Conservation (phyloP, 176 grass and related monocot genomes). For the Phoenix roebelenii region DNA sequence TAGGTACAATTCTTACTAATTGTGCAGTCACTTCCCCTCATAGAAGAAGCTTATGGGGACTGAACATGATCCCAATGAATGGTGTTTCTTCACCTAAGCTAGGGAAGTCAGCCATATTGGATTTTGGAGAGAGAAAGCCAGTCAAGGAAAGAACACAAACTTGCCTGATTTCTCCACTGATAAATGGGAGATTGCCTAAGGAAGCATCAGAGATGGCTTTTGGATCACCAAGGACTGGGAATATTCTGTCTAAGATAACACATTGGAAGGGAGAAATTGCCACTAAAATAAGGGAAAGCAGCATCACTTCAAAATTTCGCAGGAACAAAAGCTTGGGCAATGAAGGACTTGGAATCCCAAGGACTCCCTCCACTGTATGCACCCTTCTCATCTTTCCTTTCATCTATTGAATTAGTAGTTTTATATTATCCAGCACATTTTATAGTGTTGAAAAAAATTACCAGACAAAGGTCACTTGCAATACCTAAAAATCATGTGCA, state of each 20-base stretch:
- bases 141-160: constrained; percentile 37
- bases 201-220: background rate
- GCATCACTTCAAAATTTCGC: constrained; percentile 28
- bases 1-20: too few relatives aligned
- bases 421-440: too few relatives aligned
- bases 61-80: constrained; percentile 16
- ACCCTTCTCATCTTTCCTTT: background rate
- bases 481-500: too few relatives aligned
- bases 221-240: background rate
- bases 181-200: background rate
- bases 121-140: constrained; percentile 58
- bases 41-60: constrained; percentile 48
- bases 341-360: constrained; percentile 45
- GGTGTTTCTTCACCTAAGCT: constrained; percentile 21
- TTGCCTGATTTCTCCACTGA: constrained; percentile 3
- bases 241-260: background rate
- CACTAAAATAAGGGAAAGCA: constrained; percentile 45
- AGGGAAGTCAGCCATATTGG: constrained; percentile 46
- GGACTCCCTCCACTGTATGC: constrained; percentile 40
- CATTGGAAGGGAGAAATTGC: constrained; percentile 14
- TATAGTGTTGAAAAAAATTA: too few relatives aligned
- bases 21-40: too few relatives aligned
- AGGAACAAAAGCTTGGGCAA: constrained; percentile 50
- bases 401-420: too few relatives aligned
- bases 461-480: too few relatives aligned